Percentiles rank a stretch among this genome's conserved stretches.
phyloP scores from a whole-genome alignment of 495 filamentous ascomycete genomes.

The Podospora pseudocomata region DNA sequence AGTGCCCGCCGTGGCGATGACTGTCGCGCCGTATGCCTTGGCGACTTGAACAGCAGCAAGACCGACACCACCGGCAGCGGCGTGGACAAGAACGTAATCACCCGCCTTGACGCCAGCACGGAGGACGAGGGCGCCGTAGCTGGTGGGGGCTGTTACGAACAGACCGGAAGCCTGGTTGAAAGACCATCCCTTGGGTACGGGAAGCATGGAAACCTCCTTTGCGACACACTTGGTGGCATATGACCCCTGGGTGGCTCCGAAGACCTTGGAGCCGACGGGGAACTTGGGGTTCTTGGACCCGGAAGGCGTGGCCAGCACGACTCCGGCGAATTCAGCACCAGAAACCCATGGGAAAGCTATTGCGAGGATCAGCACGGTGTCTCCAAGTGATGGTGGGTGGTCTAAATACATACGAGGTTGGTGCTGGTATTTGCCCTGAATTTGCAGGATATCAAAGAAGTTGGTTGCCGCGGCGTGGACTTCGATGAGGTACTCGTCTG shows the following conservation, averaged over 20 bases:
- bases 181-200: slow-evolving; percentile 74
- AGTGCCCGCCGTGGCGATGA: slow-evolving; percentile 84
- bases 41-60: slow-evolving; percentile 89
- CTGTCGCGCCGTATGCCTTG: slow-evolving; percentile 83
- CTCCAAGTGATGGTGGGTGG: background rate
- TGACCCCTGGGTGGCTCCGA: slow-evolving; percentile 81
- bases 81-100: slow-evolving; percentile 88
- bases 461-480: slow-evolving; percentile 88
- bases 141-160: slow-evolving; percentile 88
- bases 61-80: slow-evolving; percentile 88
- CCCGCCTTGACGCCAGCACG: slow-evolving; percentile 71
- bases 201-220: slow-evolving; percentile 61
- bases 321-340: slow-evolving; percentile 82
- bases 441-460: slow-evolving; percentile 94
- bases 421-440: slow-evolving; percentile 72
- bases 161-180: slow-evolving; percentile 83
- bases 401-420: slow-evolving; percentile 44
- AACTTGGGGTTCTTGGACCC: slow-evolving; percentile 44
- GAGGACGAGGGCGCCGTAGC: slow-evolving; percentile 78
- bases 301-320: slow-evolving; percentile 62
- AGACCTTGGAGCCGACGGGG: slow-evolving; percentile 75
- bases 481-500: slow-evolving; percentile 79
- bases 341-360: slow-evolving; percentile 76
- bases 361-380: slow-evolving; percentile 1
- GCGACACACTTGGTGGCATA: slow-evolving; percentile 75